phyloP scores from a whole-genome alignment of 495 filamentous ascomycete genomes.

The Collariella sp. region DNA sequence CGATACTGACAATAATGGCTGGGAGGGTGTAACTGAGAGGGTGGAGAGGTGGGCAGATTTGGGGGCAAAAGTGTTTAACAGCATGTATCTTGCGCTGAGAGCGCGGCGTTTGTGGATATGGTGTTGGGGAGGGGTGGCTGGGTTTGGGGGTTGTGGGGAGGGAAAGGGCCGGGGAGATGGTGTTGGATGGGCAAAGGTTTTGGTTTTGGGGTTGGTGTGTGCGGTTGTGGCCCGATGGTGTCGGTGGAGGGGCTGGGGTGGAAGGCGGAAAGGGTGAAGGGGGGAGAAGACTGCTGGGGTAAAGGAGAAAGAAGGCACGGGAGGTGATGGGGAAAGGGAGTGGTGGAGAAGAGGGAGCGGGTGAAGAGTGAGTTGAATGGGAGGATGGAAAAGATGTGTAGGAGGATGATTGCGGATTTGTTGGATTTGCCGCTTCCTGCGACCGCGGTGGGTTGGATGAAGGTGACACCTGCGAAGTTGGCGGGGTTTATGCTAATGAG shows the following conservation, averaged over 20 bases:
- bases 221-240: slow-evolving; percentile 14
- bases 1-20: too few species aligned
- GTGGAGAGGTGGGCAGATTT: slow-evolving; percentile 30
- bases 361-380: slow-evolving; percentile 6
- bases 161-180: slow-evolving; percentile 17
- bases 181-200: slow-evolving; percentile 52
- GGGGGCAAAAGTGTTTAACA: slow-evolving; percentile 34
- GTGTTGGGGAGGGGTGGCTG: slow-evolving; percentile 40
- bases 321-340: background rate
- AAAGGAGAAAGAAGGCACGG: slow-evolving; percentile 5
- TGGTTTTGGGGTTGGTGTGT: slow-evolving; percentile 53
- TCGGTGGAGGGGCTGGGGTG: slow-evolving; percentile 19
- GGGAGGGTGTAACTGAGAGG: background rate
- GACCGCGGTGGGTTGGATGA: slow-evolving; percentile 47
- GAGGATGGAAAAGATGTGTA: slow-evolving; percentile 15
- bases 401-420: slow-evolving; percentile 42
- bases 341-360: background rate
- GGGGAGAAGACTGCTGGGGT: background rate
- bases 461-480: slow-evolving; percentile 35
- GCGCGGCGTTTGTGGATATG: slow-evolving; percentile 25
- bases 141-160: slow-evolving; percentile 32
- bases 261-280: slow-evolving; percentile 11
- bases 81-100: slow-evolving; percentile 42
- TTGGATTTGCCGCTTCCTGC: slow-evolving; percentile 52
- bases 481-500: slow-evolving; percentile 48